phyloP scores from a whole-genome alignment of 129 eudicot genomes.

The Arctium minus region DNA sequence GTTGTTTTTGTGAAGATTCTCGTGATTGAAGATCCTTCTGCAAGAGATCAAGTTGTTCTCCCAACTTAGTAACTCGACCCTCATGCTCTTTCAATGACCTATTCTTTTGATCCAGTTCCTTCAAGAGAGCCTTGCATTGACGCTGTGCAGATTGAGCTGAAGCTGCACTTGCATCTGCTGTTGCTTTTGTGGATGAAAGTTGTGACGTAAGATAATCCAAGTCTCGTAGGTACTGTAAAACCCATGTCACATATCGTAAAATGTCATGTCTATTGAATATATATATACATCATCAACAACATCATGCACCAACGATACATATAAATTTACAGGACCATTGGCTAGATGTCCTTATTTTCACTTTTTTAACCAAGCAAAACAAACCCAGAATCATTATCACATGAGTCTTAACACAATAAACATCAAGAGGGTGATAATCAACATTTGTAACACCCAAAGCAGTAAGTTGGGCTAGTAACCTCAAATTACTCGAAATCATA shows the following conservation, averaged over 20 bases:
- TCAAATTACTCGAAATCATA: background rate
- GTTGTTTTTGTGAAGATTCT: conserved; percentile 77
- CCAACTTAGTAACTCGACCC: conserved; percentile 59
- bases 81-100: conserved; percentile 76
- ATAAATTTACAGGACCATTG: background rate
- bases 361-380: background rate
- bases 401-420: background rate
- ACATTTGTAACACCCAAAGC: background rate
- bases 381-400: background rate
- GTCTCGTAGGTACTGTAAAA: conserved; percentile 64
- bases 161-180: conserved; percentile 86
- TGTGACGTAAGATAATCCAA: conserved; percentile 65
- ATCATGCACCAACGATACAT: too few species aligned
- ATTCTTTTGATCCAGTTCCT: conserved; percentile 73
- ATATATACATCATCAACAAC: too few species aligned
- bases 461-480: background rate
- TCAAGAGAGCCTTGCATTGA: conserved; percentile 64
- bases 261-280: background rate
- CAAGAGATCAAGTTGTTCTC: conserved; percentile 70
- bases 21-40: conserved; percentile 80
- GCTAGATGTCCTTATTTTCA: background rate
- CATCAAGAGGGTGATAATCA: background rate
- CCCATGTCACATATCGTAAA: conserved; percentile 1
- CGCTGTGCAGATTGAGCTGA: conserved; percentile 78
- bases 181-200: conserved; percentile 69